Percentiles rank a stretch among this genome's conserved stretches.
Conservation (phyloP, 1,284 basidiomycete genomes). For the Rhodotorula sp. region DNA sequence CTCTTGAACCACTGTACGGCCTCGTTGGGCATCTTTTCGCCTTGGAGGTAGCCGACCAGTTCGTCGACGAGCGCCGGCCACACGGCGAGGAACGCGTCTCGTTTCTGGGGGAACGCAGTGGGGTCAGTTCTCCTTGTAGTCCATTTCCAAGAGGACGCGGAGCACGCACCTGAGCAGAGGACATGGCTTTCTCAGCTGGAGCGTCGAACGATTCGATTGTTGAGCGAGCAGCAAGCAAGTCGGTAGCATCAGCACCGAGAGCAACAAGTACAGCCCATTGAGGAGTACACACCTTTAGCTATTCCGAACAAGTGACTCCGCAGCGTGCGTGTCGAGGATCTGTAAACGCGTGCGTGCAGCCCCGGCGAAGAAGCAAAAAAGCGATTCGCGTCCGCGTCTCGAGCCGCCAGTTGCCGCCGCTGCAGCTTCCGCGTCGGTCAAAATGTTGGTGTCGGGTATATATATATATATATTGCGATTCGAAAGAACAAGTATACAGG, state of each 20-base stretch:
- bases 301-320: too few relatives aligned
- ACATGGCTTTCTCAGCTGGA: neutral
- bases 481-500: neutral
- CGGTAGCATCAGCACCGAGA: too few relatives aligned
- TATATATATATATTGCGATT: too few relatives aligned
- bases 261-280: too few relatives aligned
- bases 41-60: constrained; percentile 63
- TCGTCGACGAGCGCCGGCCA: constrained; percentile 59
- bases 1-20: constrained; percentile 76
- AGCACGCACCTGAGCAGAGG: constrained; percentile 8
- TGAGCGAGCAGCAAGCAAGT: neutral
- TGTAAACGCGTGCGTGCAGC: too few relatives aligned
- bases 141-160: neutral
- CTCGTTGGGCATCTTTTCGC: constrained; percentile 74
- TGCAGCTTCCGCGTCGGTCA: too few relatives aligned
- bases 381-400: too few relatives aligned
- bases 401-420: neutral
- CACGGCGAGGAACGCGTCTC: constrained; percentile 54
- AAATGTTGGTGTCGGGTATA: too few relatives aligned
- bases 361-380: too few relatives aligned
- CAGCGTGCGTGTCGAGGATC: too few relatives aligned
- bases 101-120: constrained; percentile 19
- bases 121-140: neutral
- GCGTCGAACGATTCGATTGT: neutral
- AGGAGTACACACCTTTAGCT: too few relatives aligned